Conservation (phyloP, 306 rosid species). For the Prunus mume region DNA sequence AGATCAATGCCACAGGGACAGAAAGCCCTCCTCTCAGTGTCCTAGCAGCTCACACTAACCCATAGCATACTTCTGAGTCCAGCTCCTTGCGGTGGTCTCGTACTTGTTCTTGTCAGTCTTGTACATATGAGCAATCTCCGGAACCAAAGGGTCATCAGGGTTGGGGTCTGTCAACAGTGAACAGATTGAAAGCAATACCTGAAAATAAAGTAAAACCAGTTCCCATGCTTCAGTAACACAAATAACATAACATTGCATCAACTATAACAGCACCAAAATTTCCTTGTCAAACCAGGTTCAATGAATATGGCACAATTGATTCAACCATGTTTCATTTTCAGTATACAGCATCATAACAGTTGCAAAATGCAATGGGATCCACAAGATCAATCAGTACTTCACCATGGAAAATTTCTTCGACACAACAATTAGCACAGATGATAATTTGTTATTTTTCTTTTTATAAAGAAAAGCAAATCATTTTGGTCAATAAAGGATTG, state of each 20-base stretch:
- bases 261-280: background rate
- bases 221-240: background rate
- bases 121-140: constrained; percentile 79
- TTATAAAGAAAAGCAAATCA: background rate
- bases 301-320: background rate
- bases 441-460: background rate
- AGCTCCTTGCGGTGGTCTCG: constrained; percentile 77
- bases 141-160: constrained; percentile 75
- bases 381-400: background rate
- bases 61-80: constrained; percentile 83
- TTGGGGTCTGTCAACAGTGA: constrained; percentile 72
- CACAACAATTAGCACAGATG: background rate
- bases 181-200: constrained; percentile 71
- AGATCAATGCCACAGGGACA: constrained; percentile 25
- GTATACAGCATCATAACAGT: background rate
- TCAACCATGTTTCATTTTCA: background rate
- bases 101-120: constrained; percentile 72
- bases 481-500: background rate
- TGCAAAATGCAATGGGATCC: background rate
- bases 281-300: background rate
- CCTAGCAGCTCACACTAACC: constrained; percentile 36
- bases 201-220: constrained; percentile 4
- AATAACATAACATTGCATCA: background rate
- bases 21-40: constrained; percentile 25
- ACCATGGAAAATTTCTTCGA: background rate